Evolutionary conservation across 345 rosid genomes (phyloP), one percentile per base, ranked within the genome.

Genomic region (Conringia planisiliqua): DNA sequence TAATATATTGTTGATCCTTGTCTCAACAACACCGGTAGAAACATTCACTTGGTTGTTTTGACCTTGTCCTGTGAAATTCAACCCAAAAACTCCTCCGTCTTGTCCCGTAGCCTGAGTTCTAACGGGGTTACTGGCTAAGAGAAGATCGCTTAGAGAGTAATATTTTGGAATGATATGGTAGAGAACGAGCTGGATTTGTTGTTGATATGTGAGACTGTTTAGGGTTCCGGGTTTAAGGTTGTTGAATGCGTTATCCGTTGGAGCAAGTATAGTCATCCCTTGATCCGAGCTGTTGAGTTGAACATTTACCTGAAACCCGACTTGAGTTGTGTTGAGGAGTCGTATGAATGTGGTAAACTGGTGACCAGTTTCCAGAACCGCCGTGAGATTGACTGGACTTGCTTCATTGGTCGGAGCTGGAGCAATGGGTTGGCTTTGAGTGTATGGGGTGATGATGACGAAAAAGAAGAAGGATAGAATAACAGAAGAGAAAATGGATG

Each of bases 171-270:
- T 0, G 7, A 88, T 56, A 67, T 92, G 96, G 76, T 68, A 81
- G 8, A 76, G 81, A 57, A 87, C 79, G 47, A 92, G 90, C 35
- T 82, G 82, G 7, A 90, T 88, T 80, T 88, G 85, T 58, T 88
- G 17, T 62, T 86, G 81, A 2, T 51, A 0, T 18, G 17, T n/a
- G 50, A 92, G 86, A 26, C 10, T 22, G 77, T 92, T 90, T 58
- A 90, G 5, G 39, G 84, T 38, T 0, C 90, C 87, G 0, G 80
- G 0, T 73, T 83, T 62, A 57, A 92, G 94, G 82, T 70, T 86
- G 79, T 79, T 79, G 73, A 90, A 92, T 76, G 94, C 97, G 32
- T 85, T 87, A 60, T 90, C 90, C 0, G 94, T 88, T 12, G 94
- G 96, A 46, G 92, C 88, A 12, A 92, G 77, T 4, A 90, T 62